Evolutionary conservation across 2,329 filamentous ascomycete genomes (phyloP).

Genomic region (Emericellopsis atlantica): DNA sequence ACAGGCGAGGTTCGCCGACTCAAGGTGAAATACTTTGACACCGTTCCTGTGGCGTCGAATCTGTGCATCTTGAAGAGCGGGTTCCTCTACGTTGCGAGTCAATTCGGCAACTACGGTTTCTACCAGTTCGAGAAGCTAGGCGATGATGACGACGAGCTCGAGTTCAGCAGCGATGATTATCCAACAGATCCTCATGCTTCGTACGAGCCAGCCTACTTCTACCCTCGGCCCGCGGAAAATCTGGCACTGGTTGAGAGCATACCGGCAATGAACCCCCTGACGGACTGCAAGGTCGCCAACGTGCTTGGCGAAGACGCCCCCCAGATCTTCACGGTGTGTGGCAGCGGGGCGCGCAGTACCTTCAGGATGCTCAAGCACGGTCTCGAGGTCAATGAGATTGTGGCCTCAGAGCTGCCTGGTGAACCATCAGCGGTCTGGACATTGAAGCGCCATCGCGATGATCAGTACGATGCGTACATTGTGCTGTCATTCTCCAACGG

Average conservation of each 20-base stretch:
- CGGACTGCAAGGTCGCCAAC: slow-evolving; percentile 87
- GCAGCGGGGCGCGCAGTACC: slow-evolving; percentile 75
- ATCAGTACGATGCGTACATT: slow-evolving; percentile 88
- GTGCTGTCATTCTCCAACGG: slow-evolving; percentile 86
- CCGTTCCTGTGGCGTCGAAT: slow-evolving; percentile 75
- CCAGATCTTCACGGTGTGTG: slow-evolving; percentile 89
- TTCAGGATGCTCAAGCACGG: slow-evolving; percentile 91
- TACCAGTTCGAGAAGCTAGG: slow-evolving; percentile 97
- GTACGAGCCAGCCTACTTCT: slow-evolving; percentile 75
- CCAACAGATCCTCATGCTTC: slow-evolving; percentile 60
- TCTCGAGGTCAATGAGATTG: slow-evolving; percentile 84
- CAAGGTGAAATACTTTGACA: slow-evolving; percentile 97
- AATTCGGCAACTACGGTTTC: slow-evolving; percentile 86
- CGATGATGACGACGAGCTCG: slow-evolving; percentile 82
- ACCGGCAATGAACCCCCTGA: slow-evolving; percentile 78
- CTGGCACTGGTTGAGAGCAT: slow-evolving; percentile 75
- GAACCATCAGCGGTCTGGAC: slow-evolving; percentile 93
- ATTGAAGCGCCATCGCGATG: slow-evolving; percentile 68
- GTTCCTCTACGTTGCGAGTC: slow-evolving; percentile 84
- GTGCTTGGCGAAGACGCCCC: slow-evolving; percentile 85
- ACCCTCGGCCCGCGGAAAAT: slow-evolving; percentile 68
- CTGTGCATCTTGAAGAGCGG: slow-evolving; percentile 92
- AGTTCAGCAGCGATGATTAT: slow-evolving; percentile 75
- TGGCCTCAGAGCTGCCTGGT: slow-evolving; percentile 83
- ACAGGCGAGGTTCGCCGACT: slow-evolving; percentile 73